Evolutionary conservation across 345 rosid genomes (phyloP).

Genomic region (Rhodamnia rubescens): DNA sequence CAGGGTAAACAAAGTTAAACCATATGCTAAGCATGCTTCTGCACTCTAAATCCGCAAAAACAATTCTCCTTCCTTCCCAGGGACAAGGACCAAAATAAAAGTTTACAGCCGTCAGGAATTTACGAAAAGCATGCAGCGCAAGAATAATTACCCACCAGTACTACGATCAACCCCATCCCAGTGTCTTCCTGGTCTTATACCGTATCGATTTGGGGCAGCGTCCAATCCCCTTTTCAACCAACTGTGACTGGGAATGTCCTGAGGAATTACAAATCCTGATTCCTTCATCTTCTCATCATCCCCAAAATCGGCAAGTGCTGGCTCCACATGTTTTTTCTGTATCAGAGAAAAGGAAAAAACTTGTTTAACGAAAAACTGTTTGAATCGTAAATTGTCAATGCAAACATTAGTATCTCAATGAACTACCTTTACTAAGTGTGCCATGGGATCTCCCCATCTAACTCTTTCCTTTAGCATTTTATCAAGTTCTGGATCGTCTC

Average conservation of each 20-base stretch:
- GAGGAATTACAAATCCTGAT: constrained; percentile 87
- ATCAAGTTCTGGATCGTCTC: constrained; percentile 96
- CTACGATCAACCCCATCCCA: constrained; percentile 99
- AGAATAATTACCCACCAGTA: constrained; percentile 36
- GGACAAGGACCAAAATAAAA: background rate
- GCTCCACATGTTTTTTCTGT: constrained; percentile 51
- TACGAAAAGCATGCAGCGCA: background rate
- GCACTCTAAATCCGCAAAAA: background rate
- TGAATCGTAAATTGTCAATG: background rate
- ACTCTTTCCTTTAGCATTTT: constrained; percentile 56
- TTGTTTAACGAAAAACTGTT: background rate
- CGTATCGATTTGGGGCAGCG: constrained; percentile 76
- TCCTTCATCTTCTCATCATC: constrained; percentile 78
- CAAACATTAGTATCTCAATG: background rate
- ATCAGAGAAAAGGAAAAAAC: background rate
- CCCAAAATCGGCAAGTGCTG: constrained; percentile 57
- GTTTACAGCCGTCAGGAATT: background rate
- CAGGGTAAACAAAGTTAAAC: background rate
- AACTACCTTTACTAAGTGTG: constrained; percentile 82
- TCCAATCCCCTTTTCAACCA: constrained; percentile 76
- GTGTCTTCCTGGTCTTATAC: constrained; percentile 88
- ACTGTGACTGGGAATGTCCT: constrained; percentile 68
- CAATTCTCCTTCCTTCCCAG: background rate
- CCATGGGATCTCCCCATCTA: constrained; percentile 97
- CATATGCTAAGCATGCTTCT: background rate